Conservation (phyloP, 2,329 filamentous ascomycete genomes). For the Aspergillus fumigatus region DNA sequence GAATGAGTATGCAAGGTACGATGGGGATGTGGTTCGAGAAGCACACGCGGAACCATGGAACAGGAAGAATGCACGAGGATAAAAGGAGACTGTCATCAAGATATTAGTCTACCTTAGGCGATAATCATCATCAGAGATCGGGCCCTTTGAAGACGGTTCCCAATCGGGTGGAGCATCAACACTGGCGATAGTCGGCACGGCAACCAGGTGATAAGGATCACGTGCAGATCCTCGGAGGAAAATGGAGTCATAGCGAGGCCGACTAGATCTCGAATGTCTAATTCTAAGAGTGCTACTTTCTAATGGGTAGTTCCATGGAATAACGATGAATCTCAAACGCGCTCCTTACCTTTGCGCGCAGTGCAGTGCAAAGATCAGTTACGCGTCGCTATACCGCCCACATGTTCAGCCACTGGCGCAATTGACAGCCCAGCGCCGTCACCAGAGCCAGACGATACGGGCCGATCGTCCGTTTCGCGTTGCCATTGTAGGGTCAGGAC, state of each 20-base stretch:
- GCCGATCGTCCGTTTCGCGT: slow-evolving; percentile 62
- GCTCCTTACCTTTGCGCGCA: slow-evolving; percentile 25
- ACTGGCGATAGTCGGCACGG: slow-evolving; percentile 15
- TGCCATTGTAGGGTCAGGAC: slow-evolving; percentile 87
- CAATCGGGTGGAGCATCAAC: slow-evolving; percentile 11
- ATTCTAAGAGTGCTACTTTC: not conserved
- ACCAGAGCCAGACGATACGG: slow-evolving; percentile 28
- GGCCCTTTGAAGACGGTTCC: slow-evolving; percentile 1
- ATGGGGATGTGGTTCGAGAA: slow-evolving; percentile 1
- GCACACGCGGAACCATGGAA: slow-evolving; percentile 5
- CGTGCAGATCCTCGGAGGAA: slow-evolving; percentile 4
- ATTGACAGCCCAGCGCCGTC: slow-evolving; percentile 17
- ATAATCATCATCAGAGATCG: slow-evolving; percentile 5
- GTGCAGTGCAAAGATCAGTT: slow-evolving; percentile 22
- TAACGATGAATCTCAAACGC: slow-evolving; percentile 24
- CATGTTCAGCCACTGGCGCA: slow-evolving; percentile 2
- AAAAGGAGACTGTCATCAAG: slow-evolving; percentile 4
- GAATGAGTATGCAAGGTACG: slow-evolving; percentile 12
- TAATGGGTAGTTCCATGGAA: slow-evolving; percentile 1
- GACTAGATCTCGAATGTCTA: not conserved
- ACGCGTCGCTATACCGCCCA: slow-evolving; percentile 5
- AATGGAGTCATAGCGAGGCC: not conserved
- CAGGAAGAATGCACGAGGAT: not conserved
- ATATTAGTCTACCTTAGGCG: not conserved
- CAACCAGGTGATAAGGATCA: slow-evolving; percentile 14